Base-by-base conservation (phyloP, 306 rosid species). In the Fagus crenata region DNA sequence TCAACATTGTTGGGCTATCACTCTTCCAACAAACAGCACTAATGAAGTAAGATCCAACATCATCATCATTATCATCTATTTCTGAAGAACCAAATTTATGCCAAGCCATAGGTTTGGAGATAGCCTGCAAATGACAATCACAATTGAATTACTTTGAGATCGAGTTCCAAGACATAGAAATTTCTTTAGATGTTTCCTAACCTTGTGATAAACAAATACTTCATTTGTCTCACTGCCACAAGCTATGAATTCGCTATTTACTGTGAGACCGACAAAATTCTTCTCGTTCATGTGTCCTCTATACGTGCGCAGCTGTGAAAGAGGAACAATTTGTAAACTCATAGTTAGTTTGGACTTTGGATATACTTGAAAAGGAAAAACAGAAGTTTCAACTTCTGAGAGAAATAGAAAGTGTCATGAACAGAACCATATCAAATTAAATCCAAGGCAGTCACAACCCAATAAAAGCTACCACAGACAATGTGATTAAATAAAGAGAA, bases 1-100 rank as follows among this genome's bases (percentile, higher is more conserved):
- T 86, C 84, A 96, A 89, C 86, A 96, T 84, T 36, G 96, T 96
- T 59, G 98, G 92, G 80, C 93, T 91, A 81, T 92, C 91, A 63
- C 91, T 90, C 93, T 96, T 91, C 98, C 99, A 96, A 77, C 98
- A 96, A 67, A 96, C 99, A 17, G 97, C 97, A 40, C 99, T 96
- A 72, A 96, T 96, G 88, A 96, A 96, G 82, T 85, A 89, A 12
- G 96, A 87, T 75, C 89, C 93, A 0, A 86, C 88, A 72, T 86
- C 93, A 41, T 96, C 97, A 43, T 96, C 97, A 0, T 85, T 59
- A 9, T 91, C 97, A 1, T 89, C 97, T 72, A 77, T 49, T 55
- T 89, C 97, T 2, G 90, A 88, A 41, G 97, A 87, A 43, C 98
- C 91, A 79, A 96, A 92, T 81, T 87, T 85, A 79, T 96, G 98